Percentiles rank a stretch among this genome's conserved stretches.
Evolutionary conservation across 192 early-diverging fungal species (phyloP).

Genomic region (Coemansia biformis): DNA sequence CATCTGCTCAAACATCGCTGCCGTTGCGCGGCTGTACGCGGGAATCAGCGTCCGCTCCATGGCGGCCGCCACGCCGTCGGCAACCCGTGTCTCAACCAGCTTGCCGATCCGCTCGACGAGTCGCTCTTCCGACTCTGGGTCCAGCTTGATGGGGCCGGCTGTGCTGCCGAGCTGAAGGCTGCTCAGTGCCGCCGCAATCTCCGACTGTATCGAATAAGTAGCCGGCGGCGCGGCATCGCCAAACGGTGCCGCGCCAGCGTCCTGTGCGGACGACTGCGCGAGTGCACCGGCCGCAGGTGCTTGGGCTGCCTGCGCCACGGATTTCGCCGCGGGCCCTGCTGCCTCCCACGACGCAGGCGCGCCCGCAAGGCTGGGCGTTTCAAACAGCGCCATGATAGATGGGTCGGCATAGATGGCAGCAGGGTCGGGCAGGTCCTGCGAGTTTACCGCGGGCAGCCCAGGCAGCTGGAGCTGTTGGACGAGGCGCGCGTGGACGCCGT

Average conservation of each 20-base stretch:
- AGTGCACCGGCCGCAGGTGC: no score
- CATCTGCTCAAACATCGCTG: slow-evolving; percentile 52
- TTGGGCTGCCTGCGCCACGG: no score
- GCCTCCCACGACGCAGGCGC: no score
- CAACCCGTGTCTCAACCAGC: slow-evolving; percentile 22
- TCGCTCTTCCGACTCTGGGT: slow-evolving; percentile 22
- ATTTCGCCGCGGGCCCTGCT: no score
- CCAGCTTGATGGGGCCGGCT: slow-evolving; percentile 2
- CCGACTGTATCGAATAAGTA: slow-evolving; percentile 2
- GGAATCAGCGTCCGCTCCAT: slow-evolving; percentile 48
- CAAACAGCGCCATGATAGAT: neutral
- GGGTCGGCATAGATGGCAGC: slow-evolving; percentile 20
- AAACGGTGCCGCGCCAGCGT: no score
- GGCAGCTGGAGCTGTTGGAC: slow-evolving; percentile 43
- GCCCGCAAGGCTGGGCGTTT: neutral
- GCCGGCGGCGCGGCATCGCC: no score
- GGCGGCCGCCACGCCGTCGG: slow-evolving; percentile 19
- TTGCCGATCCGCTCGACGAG: slow-evolving; percentile 30
- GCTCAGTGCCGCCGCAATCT: slow-evolving; percentile 18
- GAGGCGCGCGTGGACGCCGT: slow-evolving; percentile 40
- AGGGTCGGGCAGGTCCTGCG: slow-evolving; percentile 23
- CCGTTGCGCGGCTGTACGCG: slow-evolving; percentile 44
- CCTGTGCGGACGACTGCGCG: no score
- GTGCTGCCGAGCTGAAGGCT: slow-evolving; percentile 4
- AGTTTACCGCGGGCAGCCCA: slow-evolving; percentile 10